These are phyloP conservation scores for Schizosaccharomyces octosporus DNA, from an alignment of 805 yeast species.

Conservation along the genomic window DNA sequence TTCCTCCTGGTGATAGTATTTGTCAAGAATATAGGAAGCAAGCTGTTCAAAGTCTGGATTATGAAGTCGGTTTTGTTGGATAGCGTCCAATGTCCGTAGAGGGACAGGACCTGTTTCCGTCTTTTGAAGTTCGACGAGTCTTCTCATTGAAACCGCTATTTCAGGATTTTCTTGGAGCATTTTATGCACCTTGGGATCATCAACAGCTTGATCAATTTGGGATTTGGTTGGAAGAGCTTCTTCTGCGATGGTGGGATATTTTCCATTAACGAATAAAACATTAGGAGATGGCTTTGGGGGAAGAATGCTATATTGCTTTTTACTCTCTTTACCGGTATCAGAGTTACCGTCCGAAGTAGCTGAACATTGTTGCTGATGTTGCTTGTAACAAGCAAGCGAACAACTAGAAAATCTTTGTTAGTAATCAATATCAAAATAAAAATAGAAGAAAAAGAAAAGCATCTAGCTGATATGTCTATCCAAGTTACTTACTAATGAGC, in stretches of 20 bases:
- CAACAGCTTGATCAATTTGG: background rate
- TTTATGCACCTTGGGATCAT: background rate
- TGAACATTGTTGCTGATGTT: background rate
- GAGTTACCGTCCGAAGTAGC: background rate
- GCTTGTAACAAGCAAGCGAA: background rate
- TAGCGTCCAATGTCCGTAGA: background rate
- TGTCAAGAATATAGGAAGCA: background rate
- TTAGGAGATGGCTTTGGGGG: background rate
- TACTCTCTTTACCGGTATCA: background rate
- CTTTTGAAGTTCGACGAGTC: background rate
- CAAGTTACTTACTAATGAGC: background rate
- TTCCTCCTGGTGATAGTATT: background rate
- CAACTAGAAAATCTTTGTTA: background rate
- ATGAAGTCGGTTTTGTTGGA: background rate
- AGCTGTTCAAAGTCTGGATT: background rate
- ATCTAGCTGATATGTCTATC: background rate
- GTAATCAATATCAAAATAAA: background rate
- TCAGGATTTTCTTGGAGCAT: background rate
- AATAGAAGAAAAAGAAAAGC: background rate
- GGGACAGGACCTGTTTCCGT: background rate
- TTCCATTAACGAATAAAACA: background rate
- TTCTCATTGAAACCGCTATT: background rate
- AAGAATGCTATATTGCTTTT: background rate
- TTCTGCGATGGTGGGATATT: background rate
- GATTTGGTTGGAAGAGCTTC: background rate